A percentile compares a stretch with the other conserved stretches of the same genome.
Conservation (phyloP, 352 stramenopile genomes). For the Phytophthora megakarya region DNA sequence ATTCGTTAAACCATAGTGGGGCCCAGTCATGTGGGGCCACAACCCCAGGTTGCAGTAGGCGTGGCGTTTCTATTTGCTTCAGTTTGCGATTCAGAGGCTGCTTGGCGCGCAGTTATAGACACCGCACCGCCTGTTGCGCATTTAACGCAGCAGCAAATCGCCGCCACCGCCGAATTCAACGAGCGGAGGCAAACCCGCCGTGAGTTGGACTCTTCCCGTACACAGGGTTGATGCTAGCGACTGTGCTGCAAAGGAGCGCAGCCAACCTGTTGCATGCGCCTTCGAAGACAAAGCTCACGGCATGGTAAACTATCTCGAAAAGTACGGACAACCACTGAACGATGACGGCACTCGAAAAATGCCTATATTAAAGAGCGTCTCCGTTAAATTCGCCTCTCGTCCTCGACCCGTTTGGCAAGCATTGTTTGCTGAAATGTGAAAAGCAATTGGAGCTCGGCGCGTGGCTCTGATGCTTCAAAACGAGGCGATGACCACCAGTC, state of each 20-base stretch:
- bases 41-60: slow-evolving; percentile 32
- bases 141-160: slow-evolving; percentile 19
- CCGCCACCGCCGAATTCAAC: slow-evolving; percentile 18
- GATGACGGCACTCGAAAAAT: neutral
- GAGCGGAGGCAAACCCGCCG: neutral
- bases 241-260: slow-evolving; percentile 19
- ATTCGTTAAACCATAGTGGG: slow-evolving; percentile 31
- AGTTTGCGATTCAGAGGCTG: slow-evolving; percentile 28
- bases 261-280: neutral
- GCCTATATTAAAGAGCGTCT: too few species aligned
- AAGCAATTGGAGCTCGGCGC: slow-evolving; percentile 9
- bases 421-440: neutral
- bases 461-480: slow-evolving; percentile 16
- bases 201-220: slow-evolving; percentile 6
- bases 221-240: neutral
- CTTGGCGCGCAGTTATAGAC: slow-evolving; percentile 28
- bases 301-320: slow-evolving; percentile 11
- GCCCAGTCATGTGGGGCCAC: slow-evolving; percentile 10
- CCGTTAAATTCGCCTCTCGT: too few species aligned
- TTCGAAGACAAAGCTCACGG: neutral
- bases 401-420: too few species aligned
- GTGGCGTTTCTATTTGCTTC: slow-evolving; percentile 29
- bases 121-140: slow-evolving; percentile 1
- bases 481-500: slow-evolving; percentile 5
- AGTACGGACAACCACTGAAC: neutral